Evolutionary conservation across 2,329 filamentous ascomycete species (phyloP).

Genomic region (Diaporthe citriasiana): DNA sequence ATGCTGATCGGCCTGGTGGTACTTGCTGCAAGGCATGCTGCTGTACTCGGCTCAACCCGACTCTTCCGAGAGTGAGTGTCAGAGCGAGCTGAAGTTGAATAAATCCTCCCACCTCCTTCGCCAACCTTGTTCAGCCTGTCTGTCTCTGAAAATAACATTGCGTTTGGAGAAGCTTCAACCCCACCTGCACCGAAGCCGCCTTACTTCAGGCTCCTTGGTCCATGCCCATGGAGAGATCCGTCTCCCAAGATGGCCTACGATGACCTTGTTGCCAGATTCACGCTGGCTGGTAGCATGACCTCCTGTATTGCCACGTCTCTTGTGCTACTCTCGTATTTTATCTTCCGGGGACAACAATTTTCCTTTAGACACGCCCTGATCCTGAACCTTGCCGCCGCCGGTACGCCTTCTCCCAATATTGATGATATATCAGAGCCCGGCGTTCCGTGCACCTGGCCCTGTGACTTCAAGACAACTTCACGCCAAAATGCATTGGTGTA

Average conservation of each 20-base stretch:
- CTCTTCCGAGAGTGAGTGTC: background rate
- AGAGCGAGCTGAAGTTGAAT: constrained; percentile 1
- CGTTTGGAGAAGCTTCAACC: background rate
- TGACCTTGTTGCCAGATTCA: constrained; percentile 34
- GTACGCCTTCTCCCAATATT: constrained; percentile 33
- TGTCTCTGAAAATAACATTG: constrained; percentile 2
- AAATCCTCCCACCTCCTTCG: background rate
- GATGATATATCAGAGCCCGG: background rate
- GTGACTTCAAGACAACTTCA: background rate
- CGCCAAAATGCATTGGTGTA: background rate
- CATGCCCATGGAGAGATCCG: constrained; percentile 5
- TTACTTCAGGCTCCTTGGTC: background rate
- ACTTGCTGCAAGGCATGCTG: constrained; percentile 10
- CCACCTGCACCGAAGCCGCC: constrained; percentile 7
- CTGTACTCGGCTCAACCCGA: constrained; percentile 2
- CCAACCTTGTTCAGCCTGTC: background rate
- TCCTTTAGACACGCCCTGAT: constrained; percentile 47
- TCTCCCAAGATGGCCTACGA: constrained; percentile 33
- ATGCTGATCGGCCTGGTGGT: constrained; percentile 9
- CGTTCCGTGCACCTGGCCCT: too few relatives aligned
- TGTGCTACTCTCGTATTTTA: constrained; percentile 41
- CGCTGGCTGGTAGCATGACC: constrained; percentile 42
- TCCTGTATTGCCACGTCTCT: constrained; percentile 40
- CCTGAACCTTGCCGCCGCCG: constrained; percentile 45
- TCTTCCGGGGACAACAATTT: constrained; percentile 40